Base-by-base conservation (phyloP, 306 rosid species). In the Crotalaria pallida region DNA sequence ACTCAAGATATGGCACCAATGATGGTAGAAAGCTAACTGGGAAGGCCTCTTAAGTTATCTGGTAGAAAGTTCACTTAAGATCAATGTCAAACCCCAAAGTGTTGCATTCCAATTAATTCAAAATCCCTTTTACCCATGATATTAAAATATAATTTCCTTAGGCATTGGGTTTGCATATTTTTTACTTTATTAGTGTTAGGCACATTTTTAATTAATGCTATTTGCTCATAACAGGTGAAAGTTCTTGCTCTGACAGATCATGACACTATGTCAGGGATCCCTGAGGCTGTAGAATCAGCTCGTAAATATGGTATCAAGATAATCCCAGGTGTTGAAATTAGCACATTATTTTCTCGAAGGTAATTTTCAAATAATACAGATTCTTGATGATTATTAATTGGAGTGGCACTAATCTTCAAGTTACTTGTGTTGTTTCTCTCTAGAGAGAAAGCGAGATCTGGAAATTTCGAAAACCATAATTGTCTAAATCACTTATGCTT, bases 211-310 rank as follows among this genome's bases (percentile, higher is more conserved):
- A 71, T 87, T 84, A 79, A 69, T 75, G 77, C 75, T 73, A 83
- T 79, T 76, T 84, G 81, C 84, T 89, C 61, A 77, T 83, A 83
- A 87, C 98, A 93, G 98, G 98, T 93, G 88, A 93, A 87, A 85
- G 98, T 88, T 90, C 98, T 93, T 88, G 98, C 98, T 84, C 96
- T 93, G 84, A 93, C 98, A 88, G 98, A 93, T 90, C 98, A 93
- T 80, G 98, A 93, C 85, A 90, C 98, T 38, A 81, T 93, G 97
- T 41, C 97, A 29, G 98, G 98, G 77, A 86, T 93, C 62, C 87
- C 94, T 1, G 98, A 93, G 84, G 97, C 97, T 27, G 68, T 87
- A 45, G 97, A 90, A 72, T 75, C 92, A 36, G 97, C 98, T 79
- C 81, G 84, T 23, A 90, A 81, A 80, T 88, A 82, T 67, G 94